Conservation (phyloP, 805 yeast genomes). For the Ogataea sp. region DNA sequence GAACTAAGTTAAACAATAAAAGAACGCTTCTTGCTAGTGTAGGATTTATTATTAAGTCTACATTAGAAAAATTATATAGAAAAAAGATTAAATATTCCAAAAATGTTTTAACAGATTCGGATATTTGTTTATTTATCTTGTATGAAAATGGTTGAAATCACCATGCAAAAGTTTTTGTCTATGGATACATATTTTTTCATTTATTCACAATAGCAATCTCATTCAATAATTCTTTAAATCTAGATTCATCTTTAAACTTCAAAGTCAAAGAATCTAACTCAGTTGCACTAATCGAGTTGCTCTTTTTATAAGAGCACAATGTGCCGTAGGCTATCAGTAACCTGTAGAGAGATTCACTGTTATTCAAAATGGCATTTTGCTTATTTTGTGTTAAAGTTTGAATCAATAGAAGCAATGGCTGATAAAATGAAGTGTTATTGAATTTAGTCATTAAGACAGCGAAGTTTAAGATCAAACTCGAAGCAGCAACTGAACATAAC, state of each 20-base stretch:
- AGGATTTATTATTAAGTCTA: no score
- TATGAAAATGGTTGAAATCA: no score
- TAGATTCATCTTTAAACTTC: conserved; percentile 5
- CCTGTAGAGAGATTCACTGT: conserved; percentile 66
- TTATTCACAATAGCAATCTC: conserved; percentile 9
- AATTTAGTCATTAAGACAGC: conserved; percentile 28
- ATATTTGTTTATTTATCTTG: no score
- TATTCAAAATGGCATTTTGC: neutral
- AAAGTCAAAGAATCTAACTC: conserved; percentile 1
- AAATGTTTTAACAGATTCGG: no score
- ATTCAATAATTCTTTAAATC: conserved; percentile 13
- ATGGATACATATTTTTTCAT: no score
- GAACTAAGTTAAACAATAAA: no score
- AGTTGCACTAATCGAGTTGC: conserved; percentile 1
- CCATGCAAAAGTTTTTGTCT: no score
- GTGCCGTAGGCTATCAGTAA: conserved; percentile 58
- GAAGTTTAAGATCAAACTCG: conserved; percentile 46
- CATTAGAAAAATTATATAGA: no score
- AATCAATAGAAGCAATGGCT: conserved; percentile 21
- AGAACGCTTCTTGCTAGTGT: no score
- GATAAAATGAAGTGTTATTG: conserved; percentile 21
- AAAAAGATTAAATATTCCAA: no score
- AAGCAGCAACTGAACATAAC: conserved; percentile 27
- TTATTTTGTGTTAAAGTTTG: neutral
- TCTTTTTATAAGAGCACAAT: conserved; percentile 22